Evolutionary conservation across 345 rosid genomes (phyloP).

Genomic region (Pistacia vera): DNA sequence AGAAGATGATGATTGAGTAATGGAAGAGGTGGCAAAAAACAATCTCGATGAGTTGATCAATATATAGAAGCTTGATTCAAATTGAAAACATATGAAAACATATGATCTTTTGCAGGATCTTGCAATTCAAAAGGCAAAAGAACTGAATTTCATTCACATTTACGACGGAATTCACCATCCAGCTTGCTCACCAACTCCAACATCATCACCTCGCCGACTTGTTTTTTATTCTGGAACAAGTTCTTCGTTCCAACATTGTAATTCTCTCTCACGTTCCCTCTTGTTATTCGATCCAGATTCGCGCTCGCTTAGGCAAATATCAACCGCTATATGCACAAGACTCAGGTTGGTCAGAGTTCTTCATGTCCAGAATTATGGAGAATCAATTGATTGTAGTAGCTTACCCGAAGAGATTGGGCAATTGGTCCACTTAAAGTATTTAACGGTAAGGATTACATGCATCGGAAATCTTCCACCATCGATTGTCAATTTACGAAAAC

Average conservation of each 20-base stretch:
- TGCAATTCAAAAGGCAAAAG: too few relatives aligned
- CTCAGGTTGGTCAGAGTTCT: background rate
- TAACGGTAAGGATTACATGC: background rate
- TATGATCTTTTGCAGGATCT: too few relatives aligned
- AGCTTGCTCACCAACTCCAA: background rate
- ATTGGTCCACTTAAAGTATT: conserved; percentile 1
- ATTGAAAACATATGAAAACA: too few relatives aligned
- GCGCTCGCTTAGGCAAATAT: too few relatives aligned
- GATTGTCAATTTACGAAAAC: background rate
- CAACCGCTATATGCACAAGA: background rate
- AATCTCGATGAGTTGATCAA: too few relatives aligned
- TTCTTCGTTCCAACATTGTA: background rate
- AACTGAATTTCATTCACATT: too few relatives aligned
- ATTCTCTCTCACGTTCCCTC: background rate
- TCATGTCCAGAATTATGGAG: background rate
- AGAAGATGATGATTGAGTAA: too few relatives aligned
- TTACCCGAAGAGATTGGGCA: background rate
- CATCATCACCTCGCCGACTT: background rate
- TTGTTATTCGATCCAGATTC: background rate
- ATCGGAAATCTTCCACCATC: background rate
- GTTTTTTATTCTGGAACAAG: background rate
- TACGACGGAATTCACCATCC: background rate
- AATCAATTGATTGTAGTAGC: background rate
- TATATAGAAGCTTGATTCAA: too few relatives aligned
- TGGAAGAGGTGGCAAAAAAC: too few relatives aligned